Evolutionary conservation across 1,139 yeast genomes (phyloP).

Genomic region (Saccharomyces hybrid): DNA sequence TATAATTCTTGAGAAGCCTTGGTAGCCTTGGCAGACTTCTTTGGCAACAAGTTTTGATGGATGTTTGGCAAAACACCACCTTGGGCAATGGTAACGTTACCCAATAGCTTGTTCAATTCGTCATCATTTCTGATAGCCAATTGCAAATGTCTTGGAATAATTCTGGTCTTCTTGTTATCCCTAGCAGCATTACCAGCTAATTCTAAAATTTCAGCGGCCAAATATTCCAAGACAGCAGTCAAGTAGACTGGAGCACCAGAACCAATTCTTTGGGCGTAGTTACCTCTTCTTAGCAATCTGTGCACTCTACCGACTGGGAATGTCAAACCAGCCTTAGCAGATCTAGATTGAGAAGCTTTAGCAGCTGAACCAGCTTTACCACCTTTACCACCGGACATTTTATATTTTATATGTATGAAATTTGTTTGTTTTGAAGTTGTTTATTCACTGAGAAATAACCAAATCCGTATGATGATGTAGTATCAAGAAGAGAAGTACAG

Average conservation of each 20-base stretch:
- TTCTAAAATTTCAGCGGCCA: conserved; percentile 95
- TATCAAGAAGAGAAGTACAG: not conserved
- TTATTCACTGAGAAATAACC: conserved; percentile 1
- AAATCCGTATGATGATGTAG: not conserved
- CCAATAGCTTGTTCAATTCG: conserved; percentile 86
- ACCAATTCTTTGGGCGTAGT: conserved; percentile 98
- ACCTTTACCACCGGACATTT: conserved; percentile 98
- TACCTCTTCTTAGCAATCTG: conserved; percentile 93
- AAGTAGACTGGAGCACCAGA: conserved; percentile 96
- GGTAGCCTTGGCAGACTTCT: conserved; percentile 72
- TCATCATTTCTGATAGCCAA: conserved; percentile 98
- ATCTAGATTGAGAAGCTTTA: conserved; percentile 94
- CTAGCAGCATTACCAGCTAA: conserved; percentile 99
- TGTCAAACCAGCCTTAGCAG: conserved; percentile 96
- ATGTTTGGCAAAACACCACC: conserved; percentile 98
- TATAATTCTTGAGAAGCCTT: conserved; percentile 86
- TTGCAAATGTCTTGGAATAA: conserved; percentile 96
- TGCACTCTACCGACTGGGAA: conserved; percentile 99
- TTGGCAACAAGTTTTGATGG: conserved; percentile 91
- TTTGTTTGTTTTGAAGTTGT: conserved; percentile 13
- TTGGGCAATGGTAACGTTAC: conserved; percentile 92
- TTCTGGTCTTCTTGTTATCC: conserved; percentile 97
- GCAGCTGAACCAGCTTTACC: conserved; percentile 90
- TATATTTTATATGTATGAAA: conserved; percentile 13
- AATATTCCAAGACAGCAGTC: conserved; percentile 92